Percentiles rank a stretch among this genome's conserved stretches.
phyloP scores from a whole-genome alignment of 2,329 filamentous ascomycete genomes.

The Scedosporium boydii region DNA sequence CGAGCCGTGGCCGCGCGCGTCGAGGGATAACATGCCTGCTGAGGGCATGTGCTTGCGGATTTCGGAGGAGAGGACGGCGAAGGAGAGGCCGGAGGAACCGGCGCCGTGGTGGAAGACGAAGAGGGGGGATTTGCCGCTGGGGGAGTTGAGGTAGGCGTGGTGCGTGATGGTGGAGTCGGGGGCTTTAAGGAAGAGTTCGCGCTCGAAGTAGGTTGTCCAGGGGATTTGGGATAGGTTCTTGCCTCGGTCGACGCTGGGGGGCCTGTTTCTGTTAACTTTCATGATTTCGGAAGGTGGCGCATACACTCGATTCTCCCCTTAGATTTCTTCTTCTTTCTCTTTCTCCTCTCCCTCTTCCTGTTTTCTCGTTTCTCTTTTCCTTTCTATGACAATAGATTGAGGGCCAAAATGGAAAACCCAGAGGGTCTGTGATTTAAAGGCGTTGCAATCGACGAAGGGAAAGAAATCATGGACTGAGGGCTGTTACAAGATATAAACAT shows the following conservation, averaged over 20 bases:
- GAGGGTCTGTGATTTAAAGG: not conserved
- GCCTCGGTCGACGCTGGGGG: conserved; percentile 34
- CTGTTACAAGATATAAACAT: not conserved
- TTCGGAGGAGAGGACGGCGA: conserved; percentile 70
- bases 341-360: too few relatives aligned
- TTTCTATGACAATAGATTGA: not conserved
- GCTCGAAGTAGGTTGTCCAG: conserved; percentile 87
- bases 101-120: conserved; percentile 94
- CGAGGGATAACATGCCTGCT: conserved; percentile 75
- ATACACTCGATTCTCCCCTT: too few relatives aligned
- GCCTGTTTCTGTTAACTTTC: conserved; percentile 15
- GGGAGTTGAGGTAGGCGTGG: conserved; percentile 83
- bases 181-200: conserved; percentile 66
- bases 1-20: conserved; percentile 79
- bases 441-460: conserved; percentile 9
- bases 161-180: conserved; percentile 46
- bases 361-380: too few relatives aligned
- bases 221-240: conserved; percentile 55
- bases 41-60: conserved; percentile 67
- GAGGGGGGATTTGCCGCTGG: conserved; percentile 63
- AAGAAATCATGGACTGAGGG: not conserved
- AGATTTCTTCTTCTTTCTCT: not conserved
- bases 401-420: too few relatives aligned
- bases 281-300: not conserved
- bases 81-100: conserved; percentile 86